A percentile compares a stretch with the other conserved stretches of the same genome.
Conservation (phyloP, 345 rosid genomes). For the Geranium brycei region DNA sequence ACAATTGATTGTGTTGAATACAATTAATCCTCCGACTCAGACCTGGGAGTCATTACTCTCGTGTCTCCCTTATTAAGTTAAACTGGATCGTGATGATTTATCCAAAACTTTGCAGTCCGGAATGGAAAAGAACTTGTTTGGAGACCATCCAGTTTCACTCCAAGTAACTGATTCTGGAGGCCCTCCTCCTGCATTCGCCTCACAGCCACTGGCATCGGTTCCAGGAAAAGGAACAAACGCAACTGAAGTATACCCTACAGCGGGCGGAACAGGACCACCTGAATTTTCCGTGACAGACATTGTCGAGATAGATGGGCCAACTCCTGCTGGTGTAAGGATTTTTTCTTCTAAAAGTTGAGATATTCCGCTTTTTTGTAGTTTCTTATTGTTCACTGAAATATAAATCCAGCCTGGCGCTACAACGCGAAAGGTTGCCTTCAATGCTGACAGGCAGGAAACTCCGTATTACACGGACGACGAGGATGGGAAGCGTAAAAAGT, state of each 20-base stretch:
- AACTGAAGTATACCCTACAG: not conserved
- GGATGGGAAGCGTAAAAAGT: constrained; percentile 75
- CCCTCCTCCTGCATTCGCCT: constrained; percentile 55
- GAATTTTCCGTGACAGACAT: constrained; percentile 52
- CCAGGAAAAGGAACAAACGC: constrained; percentile 5
- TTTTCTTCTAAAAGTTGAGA: constrained; percentile 8
- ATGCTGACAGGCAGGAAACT: constrained; percentile 64
- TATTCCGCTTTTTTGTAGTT: not conserved
- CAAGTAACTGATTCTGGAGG: constrained; percentile 30
- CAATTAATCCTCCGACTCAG: too few relatives aligned
- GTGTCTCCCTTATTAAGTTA: too few relatives aligned
- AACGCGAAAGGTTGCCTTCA: constrained; percentile 62
- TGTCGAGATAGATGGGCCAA: constrained; percentile 72
- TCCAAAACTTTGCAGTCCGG: constrained; percentile 45
- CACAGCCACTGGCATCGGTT: constrained; percentile 44
- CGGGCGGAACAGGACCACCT: constrained; percentile 27
- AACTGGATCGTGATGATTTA: too few relatives aligned
- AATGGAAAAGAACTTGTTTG: constrained; percentile 70
- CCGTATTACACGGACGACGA: constrained; percentile 86
- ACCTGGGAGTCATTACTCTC: too few relatives aligned
- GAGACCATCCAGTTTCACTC: constrained; percentile 48
- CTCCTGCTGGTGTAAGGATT: constrained; percentile 63
- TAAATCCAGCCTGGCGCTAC: constrained; percentile 61
- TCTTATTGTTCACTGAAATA: not conserved
- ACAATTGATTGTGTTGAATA: too few relatives aligned